Percentiles rank a stretch among this genome's conserved stretches.
These are phyloP conservation scores for Diaporthe destruens DNA, from an alignment of 2,329 filamentous ascomycete genomes.

Conservation along the genomic window DNA sequence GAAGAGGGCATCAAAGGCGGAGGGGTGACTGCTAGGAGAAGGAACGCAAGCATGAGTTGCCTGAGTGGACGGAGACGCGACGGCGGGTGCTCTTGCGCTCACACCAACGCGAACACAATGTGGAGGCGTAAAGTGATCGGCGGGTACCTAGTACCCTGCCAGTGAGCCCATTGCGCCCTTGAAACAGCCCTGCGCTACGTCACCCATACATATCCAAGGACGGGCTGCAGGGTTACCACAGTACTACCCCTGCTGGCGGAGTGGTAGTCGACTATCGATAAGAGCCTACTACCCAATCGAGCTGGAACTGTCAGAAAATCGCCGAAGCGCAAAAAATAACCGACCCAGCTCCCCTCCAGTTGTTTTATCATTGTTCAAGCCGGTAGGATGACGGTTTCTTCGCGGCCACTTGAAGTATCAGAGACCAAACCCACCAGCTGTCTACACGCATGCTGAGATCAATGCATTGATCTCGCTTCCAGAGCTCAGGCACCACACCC, in stretches of 20 bases:
- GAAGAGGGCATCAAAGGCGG: not conserved
- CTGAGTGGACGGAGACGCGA: conserved; percentile 16
- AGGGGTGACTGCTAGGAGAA: not conserved
- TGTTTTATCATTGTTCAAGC: not conserved
- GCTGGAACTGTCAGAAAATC: conserved; percentile 25
- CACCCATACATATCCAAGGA: not conserved
- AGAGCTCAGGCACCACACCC: not conserved
- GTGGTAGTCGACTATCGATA: conserved; percentile 16
- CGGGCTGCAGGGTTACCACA: not conserved
- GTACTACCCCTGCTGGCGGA: not conserved
- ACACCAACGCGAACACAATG: conserved; percentile 15
- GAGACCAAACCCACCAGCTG: not conserved
- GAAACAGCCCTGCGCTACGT: conserved; percentile 10
- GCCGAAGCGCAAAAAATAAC: conserved; percentile 34
- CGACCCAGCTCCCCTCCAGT: conserved; percentile 7
- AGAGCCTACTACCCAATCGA: not conserved
- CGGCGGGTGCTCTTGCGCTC: not conserved
- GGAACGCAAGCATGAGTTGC: not conserved
- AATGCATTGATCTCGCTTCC: not conserved
- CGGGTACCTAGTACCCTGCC: conserved; percentile 20
- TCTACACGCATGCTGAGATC: not conserved
- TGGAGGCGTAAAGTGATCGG: conserved; percentile 33
- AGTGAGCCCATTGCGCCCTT: conserved; percentile 6
- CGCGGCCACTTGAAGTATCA: conserved; percentile 1
- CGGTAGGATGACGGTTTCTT: conserved; percentile 4